Percentiles rank a stretch among this genome's conserved stretches.
Evolutionary conservation across 1,284 basidiomycete genomes (phyloP).

Genomic region (Heterobasidion occidentale): DNA sequence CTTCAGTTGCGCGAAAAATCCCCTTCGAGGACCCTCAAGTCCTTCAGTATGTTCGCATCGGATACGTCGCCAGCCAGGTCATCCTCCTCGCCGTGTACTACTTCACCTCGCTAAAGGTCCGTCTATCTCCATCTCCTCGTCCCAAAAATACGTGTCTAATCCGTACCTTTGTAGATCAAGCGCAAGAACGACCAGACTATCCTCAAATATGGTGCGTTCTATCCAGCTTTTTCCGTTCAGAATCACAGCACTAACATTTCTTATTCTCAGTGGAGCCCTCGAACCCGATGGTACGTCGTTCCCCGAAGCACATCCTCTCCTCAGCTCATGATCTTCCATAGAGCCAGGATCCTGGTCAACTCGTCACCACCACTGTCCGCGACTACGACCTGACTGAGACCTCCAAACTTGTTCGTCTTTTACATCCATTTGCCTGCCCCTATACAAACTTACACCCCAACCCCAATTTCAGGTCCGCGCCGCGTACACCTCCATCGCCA

Average conservation of each 20-base stretch:
- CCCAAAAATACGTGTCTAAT: background rate
- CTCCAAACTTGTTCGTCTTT: slow-evolving; percentile 64
- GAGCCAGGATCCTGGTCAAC: slow-evolving; percentile 69
- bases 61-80: slow-evolving; percentile 73
- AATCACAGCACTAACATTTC: slow-evolving; percentile 6
- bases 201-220: slow-evolving; percentile 77
- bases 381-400: slow-evolving; percentile 92
- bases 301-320: background rate
- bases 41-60: slow-evolving; percentile 78
- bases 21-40: slow-evolving; percentile 87
- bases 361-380: slow-evolving; percentile 86
- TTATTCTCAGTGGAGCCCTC: slow-evolving; percentile 45
- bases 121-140: slow-evolving; percentile 10
- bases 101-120: slow-evolving; percentile 60
- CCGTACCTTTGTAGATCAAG: slow-evolving; percentile 57
- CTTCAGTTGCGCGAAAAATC: slow-evolving; percentile 79
- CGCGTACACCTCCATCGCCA: slow-evolving; percentile 74
- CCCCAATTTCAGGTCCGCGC: slow-evolving; percentile 45
- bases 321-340: slow-evolving; percentile 17
- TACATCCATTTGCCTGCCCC: background rate
- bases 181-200: slow-evolving; percentile 93
- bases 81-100: slow-evolving; percentile 71
- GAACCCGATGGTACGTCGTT: slow-evolving; percentile 45
- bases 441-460: background rate
- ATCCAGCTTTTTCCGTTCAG: background rate